Evolutionary conservation across 2,329 filamentous ascomycete genomes (phyloP), one percentile per base, ranked within the genome.

Genomic region (Cytospora schulzeri): DNA sequence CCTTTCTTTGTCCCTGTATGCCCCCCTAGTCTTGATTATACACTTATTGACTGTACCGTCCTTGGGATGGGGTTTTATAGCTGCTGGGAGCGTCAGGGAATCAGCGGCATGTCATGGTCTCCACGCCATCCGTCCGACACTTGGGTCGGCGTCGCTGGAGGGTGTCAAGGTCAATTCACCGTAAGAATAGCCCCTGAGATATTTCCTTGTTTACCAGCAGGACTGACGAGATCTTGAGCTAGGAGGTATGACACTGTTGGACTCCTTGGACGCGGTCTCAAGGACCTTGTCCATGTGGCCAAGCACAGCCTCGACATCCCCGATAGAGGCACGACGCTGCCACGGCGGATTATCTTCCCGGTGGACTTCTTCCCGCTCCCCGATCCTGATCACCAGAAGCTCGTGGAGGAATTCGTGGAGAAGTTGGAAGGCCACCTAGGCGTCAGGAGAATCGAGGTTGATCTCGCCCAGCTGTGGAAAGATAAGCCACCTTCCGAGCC

Each of bases 1-100:
- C n/a, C n/a, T n/a, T 26, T 8, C 72, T 69, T 3, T 75, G 76
- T 63, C 67, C 73, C 31, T n/a, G 41, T 45, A 19, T 19, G 41
- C 17, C 14, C 1, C 72, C 15, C 75, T 73, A n/a, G 1, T 73
- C 73, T 22, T 6, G 7, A 29, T 12, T 28, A 2, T 15, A 6
- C 6, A 11, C 28, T 8, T 6, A 5, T 9, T 6, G 15, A 29
- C 41, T 66, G 50, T 35, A 62, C 26, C 6, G 15, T 55, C 1
- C 6, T 22, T 7, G n/a, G 6, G 5, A 12, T 22, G 14, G n/a
- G 6, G 28, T 35, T 4, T 12, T 22, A 17, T 41, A 66, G 65
- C 65, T 35, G 54, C 45, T 19, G 65, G 58, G 15, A 57, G 55
- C 26, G 54, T 65, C 22, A 48, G 62, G n/a, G 58, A 57, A 15